Conservation (phyloP, 768 basidiomycete species). For the Suillus occidentalis region DNA sequence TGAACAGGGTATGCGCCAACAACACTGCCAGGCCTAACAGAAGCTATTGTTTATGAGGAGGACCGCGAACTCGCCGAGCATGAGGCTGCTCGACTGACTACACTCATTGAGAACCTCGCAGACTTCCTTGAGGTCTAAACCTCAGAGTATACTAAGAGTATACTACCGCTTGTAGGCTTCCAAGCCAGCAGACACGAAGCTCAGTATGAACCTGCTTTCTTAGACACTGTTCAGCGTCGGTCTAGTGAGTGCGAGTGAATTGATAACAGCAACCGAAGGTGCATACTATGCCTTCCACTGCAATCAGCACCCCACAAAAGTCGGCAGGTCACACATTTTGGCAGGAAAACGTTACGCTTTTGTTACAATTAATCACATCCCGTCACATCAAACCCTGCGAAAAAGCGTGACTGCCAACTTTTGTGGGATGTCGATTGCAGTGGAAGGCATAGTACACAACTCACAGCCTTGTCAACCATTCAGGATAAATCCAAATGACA, state of each 20-base stretch:
- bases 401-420: no score
- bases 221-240: background rate
- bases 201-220: background rate
- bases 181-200: background rate
- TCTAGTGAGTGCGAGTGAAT: background rate
- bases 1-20: constrained; percentile 77
- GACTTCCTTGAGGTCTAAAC: constrained; percentile 19
- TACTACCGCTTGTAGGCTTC: background rate
- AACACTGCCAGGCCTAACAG: constrained; percentile 77
- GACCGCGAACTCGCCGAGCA: constrained; percentile 58
- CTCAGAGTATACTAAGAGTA: background rate
- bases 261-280: background rate
- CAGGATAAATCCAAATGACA: background rate
- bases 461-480: background rate
- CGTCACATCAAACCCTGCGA: no score
- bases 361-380: no score
- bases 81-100: constrained; percentile 58
- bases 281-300: background rate
- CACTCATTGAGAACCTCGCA: constrained; percentile 55
- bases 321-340: no score
- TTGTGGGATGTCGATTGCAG: no score
- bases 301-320: no score
- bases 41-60: constrained; percentile 70
- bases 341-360: no score
- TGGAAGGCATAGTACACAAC: background rate